A percentile compares a stretch with the other conserved stretches of the same genome.
Evolutionary conservation across 768 basidiomycete species (phyloP).

Genomic region (Mycena albidolilacea): DNA sequence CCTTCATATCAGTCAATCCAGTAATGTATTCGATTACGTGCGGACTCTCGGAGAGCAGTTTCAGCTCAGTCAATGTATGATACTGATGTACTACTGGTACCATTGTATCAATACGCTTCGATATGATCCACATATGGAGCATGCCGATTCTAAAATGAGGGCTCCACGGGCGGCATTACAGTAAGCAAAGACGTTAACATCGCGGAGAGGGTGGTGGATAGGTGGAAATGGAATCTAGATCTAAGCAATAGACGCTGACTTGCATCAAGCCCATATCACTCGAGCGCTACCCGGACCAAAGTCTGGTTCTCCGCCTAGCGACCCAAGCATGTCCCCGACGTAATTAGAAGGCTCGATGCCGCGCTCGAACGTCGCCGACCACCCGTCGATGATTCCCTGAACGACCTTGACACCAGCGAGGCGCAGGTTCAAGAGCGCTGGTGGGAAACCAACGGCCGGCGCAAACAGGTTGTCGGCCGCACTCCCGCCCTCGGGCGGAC

Average conservation of each 20-base stretch:
- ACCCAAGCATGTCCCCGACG: slow-evolving; percentile 49
- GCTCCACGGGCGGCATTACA: too few species aligned
- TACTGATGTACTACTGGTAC: slow-evolving; percentile 4
- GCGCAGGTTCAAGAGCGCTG: slow-evolving; percentile 54
- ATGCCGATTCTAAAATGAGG: too few species aligned
- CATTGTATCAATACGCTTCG: slow-evolving; percentile 4
- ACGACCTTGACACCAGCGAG: slow-evolving; percentile 56
- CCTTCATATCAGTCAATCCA: slow-evolving; percentile 25
- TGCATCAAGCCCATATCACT: background rate
- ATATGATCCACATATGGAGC: too few species aligned
- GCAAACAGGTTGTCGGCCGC: slow-evolving; percentile 51
- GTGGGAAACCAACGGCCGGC: slow-evolving; percentile 49
- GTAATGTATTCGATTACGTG: slow-evolving; percentile 11
- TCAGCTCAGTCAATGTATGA: slow-evolving; percentile 19
- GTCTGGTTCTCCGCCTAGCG: slow-evolving; percentile 34
- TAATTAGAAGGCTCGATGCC: slow-evolving; percentile 51
- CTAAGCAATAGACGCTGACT: background rate
- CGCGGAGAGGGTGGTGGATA: background rate
- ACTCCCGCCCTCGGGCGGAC: slow-evolving; percentile 40
- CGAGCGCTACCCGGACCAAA: slow-evolving; percentile 33
- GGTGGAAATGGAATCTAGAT: background rate
- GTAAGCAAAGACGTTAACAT: background rate
- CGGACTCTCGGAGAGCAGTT: background rate
- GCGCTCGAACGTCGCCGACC: slow-evolving; percentile 49
- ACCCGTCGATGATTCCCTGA: slow-evolving; percentile 53